Conservation (phyloP, 768 basidiomycete genomes). For the Leccinum imitatum region DNA sequence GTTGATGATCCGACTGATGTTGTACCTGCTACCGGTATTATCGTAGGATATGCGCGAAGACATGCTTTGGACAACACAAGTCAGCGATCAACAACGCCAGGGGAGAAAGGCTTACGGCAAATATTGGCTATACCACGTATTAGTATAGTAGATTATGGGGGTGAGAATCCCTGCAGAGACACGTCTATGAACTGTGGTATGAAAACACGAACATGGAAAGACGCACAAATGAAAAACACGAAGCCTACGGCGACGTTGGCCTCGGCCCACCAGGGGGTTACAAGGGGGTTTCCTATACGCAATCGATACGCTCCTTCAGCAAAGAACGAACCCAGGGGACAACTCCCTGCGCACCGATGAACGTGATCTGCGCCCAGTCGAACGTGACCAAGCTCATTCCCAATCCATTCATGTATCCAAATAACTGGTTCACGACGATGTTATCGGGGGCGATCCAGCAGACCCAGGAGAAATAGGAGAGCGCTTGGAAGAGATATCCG, state of each 20-base stretch:
- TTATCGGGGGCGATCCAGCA: constrained; percentile 74
- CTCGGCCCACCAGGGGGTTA: constrained; percentile 82
- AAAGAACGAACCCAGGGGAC: background rate
- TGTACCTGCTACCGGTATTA: constrained; percentile 56
- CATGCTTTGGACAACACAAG: constrained; percentile 37
- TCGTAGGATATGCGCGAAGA: constrained; percentile 66
- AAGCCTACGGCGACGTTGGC: constrained; percentile 67
- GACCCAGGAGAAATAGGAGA: constrained; percentile 60
- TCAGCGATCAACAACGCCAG: background rate
- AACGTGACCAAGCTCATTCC: constrained; percentile 79
- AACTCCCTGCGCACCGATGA: constrained; percentile 19
- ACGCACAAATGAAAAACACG: constrained; percentile 64
- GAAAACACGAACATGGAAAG: constrained; percentile 34
- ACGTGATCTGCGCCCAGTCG: constrained; percentile 72
- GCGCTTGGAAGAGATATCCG: constrained; percentile 69
- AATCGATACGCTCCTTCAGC: background rate
- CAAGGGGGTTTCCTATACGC: constrained; percentile 48
- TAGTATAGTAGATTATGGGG: constrained; percentile 67
- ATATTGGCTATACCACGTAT: constrained; percentile 57
- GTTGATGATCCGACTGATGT: constrained; percentile 57
- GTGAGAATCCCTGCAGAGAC: constrained; percentile 48
- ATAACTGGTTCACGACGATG: constrained; percentile 49
- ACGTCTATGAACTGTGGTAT: constrained; percentile 52
- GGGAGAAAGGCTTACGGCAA: constrained; percentile 39
- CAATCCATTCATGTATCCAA: constrained; percentile 55